Base-by-base conservation (phyloP, 768 basidiomycete genomes). In the Suillus clintonianus region DNA sequence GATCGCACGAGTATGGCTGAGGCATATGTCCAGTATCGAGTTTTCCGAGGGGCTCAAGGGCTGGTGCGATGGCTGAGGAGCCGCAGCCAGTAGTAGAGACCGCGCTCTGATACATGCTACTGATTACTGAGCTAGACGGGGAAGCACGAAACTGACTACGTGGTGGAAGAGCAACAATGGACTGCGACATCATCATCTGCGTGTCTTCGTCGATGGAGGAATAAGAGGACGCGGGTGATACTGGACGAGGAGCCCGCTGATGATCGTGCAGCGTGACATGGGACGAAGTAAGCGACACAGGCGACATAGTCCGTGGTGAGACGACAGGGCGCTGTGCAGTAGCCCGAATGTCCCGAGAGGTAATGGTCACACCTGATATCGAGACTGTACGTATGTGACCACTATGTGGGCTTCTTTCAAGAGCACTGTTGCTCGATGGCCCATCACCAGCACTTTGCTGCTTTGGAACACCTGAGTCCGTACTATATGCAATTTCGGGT, bases 51-150 rank as follows among this genome's bases (percentile, higher is more conserved):
- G 55, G 32, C 27, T 62, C 59, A n/a, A 39, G 27, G 19, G 17
- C 14, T 19, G 39, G 19, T 47, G 8, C 54, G 62, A 61, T 47
- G 14, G 15, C 54, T 62, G 22, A 10, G 59, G 50, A 39, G 24
- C 59, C 63, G 32, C 41, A 30, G 36, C 69, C 53, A 54, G 55
- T 41, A 19, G 69, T 65, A 11, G 89, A 89, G 24, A 90, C 67
- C 5, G 89, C 89, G 68, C 92, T 94, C 67, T 90, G 84, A 72
- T 94, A 95, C 82, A 94, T 85, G 76, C 88, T 93, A 68, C 85
- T 86, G 6, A 82, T 74, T 55, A 83, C 76, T 22, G 88, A 87
- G 43, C 73, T 76, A 55, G 78, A 67, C 19, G 82, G 79, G n/a
- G 81, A 86, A 8, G 68, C 67, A 10, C 82, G 69, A 34, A 34